Conservation (phyloP, 257 asterid species). For the Catharanthus roseus region DNA sequence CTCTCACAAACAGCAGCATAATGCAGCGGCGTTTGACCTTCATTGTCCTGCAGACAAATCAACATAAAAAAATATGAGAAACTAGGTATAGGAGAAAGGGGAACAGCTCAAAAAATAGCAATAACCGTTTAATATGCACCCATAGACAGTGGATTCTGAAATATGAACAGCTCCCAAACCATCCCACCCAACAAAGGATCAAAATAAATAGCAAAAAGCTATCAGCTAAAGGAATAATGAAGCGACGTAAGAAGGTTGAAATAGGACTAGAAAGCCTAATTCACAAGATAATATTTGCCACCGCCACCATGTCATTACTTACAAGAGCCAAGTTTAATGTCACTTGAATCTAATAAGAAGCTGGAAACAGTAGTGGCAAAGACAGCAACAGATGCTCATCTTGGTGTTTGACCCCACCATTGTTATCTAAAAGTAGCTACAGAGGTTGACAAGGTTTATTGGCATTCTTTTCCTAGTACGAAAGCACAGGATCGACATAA, state of each 20-base stretch:
- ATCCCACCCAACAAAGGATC: neutral
- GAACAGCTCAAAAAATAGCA: neutral
- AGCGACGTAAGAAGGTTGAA: neutral
- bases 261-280: neutral
- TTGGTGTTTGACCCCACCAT: neutral
- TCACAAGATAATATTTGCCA: neutral
- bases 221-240: neutral
- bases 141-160: neutral
- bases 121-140: neutral
- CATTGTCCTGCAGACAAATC: constrained; percentile 54
- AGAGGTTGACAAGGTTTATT: neutral
- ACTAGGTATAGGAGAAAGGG: neutral
- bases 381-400: neutral
- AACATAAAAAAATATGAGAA: neutral
- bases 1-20: constrained; percentile 95
- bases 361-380: neutral
- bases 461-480: neutral
- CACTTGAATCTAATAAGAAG: neutral
- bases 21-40: constrained; percentile 90
- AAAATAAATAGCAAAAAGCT: neutral
- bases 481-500: neutral
- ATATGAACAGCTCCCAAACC: neutral
- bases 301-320: too few species aligned
- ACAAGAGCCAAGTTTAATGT: neutral
- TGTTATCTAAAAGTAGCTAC: neutral